Conservation (phyloP, 2,329 filamentous ascomycete genomes). For the Pyrenochaeta sp. region DNA sequence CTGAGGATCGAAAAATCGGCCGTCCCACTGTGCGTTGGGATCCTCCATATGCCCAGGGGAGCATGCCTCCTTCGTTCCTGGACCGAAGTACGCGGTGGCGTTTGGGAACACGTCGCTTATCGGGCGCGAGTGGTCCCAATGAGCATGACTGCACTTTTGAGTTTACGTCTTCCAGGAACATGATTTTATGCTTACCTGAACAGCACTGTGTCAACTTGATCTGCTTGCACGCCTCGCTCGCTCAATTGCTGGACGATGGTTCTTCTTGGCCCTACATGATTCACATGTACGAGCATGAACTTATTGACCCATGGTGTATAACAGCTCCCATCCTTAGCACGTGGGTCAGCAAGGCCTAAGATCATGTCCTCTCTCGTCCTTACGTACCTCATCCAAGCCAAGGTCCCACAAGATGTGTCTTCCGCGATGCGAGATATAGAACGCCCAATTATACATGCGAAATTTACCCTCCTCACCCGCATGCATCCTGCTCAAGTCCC, state of each 20-base stretch:
- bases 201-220: conserved; percentile 34
- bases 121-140: conserved; percentile 44
- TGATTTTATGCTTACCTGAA: conserved; percentile 31
- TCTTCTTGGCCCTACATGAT: conserved; percentile 36
- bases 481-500: conserved; percentile 35
- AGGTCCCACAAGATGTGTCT: conserved; percentile 43
- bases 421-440: conserved; percentile 34
- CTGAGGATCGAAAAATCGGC: conserved; percentile 42
- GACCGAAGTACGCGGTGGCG: conserved; percentile 40
- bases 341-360: conserved; percentile 1
- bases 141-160: conserved; percentile 36
- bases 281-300: conserved; percentile 35
- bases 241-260: conserved; percentile 37
- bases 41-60: conserved; percentile 40
- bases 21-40: conserved; percentile 39
- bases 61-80: conserved; percentile 35
- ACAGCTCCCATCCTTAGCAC: conserved; percentile 33
- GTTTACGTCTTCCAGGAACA: not conserved
- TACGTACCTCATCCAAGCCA: conserved; percentile 37
- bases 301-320: conserved; percentile 46
- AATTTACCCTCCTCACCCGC: conserved; percentile 33
- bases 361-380: not conserved
- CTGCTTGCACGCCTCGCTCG: conserved; percentile 25
- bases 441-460: conserved; percentile 48
- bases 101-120: conserved; percentile 38